phyloP scores from a whole-genome alignment of 2,329 filamentous ascomycete species.

The Parascedosporium putredinis region DNA sequence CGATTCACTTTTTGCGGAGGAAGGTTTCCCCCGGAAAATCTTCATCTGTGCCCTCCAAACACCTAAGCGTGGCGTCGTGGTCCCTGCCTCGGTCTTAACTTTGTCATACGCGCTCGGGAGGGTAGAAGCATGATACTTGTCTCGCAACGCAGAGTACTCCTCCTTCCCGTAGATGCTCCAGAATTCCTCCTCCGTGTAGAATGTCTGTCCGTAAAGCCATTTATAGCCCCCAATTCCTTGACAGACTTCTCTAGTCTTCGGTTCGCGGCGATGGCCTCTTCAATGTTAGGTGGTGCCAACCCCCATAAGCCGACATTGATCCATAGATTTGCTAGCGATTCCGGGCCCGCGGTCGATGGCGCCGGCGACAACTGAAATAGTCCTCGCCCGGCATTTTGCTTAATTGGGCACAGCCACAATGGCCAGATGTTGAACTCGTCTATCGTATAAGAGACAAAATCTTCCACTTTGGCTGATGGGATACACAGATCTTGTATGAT shows the following conservation, averaged over 20 bases:
- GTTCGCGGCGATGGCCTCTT: constrained; percentile 43
- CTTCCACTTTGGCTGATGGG: constrained; percentile 28
- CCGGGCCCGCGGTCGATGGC: constrained; percentile 12
- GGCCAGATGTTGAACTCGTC: constrained; percentile 36
- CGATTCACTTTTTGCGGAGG: too few species aligned
- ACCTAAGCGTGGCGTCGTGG: background rate
- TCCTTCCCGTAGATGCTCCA: constrained; percentile 52
- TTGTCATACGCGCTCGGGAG: constrained; percentile 60
- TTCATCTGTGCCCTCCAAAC: background rate
- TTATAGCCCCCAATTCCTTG: constrained; percentile 53
- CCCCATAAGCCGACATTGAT: constrained; percentile 59
- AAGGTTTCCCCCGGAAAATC: background rate
- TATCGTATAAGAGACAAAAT: constrained; percentile 39
- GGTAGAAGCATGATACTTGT: constrained; percentile 46
- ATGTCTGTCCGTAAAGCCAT: constrained; percentile 60
- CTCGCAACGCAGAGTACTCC: constrained; percentile 49
- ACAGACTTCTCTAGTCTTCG: constrained; percentile 50
- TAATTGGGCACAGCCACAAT: constrained; percentile 43
- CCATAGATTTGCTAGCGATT: constrained; percentile 23
- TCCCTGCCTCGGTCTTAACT: constrained; percentile 35
- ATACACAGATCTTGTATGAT: constrained; percentile 56
- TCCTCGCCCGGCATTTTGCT: constrained; percentile 30
- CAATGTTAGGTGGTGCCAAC: constrained; percentile 27
- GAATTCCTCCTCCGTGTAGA: constrained; percentile 58
- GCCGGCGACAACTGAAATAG: constrained; percentile 30